Percentiles rank a stretch among this genome's conserved stretches.
Conservation (phyloP, 108 stramenopile species). For the Cylindrotheca closterium region DNA sequence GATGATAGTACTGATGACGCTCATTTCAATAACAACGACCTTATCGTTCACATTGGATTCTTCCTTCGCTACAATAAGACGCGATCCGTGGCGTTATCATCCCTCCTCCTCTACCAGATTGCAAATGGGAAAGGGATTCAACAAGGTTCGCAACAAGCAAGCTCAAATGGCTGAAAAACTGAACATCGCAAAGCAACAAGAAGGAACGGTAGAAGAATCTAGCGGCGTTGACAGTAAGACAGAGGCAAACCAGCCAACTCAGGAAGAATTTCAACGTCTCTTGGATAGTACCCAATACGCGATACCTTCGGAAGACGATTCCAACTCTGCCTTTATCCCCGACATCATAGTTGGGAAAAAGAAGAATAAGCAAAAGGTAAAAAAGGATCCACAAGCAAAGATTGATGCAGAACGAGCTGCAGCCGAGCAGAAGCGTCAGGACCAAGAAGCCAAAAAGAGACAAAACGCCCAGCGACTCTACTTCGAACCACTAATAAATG, state of each 20-base stretch:
- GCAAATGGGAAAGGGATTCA: slow-evolving; percentile 35
- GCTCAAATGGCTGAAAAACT: slow-evolving; percentile 37
- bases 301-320: slow-evolving; percentile 4
- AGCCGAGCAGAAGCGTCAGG: not conserved
- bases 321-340: slow-evolving; percentile 4
- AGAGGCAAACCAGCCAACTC: not conserved
- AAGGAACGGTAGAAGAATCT: slow-evolving; percentile 21
- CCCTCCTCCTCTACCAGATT: too few relatives aligned
- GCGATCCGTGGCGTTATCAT: too few relatives aligned
- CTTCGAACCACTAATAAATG: slow-evolving; percentile 19
- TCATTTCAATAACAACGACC: too few relatives aligned
- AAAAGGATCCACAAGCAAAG: not conserved
- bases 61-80: too few relatives aligned
- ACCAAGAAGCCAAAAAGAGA: not conserved
- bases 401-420: not conserved
- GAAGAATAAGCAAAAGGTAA: not conserved
- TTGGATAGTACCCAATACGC: slow-evolving; percentile 4
- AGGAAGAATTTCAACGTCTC: slow-evolving; percentile 9
- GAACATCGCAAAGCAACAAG: slow-evolving; percentile 33
- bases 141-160: slow-evolving; percentile 39
- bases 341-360: slow-evolving; percentile 3
- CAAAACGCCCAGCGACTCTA: slow-evolving; percentile 5
- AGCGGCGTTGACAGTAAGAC: not conserved
- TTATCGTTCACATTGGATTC: too few relatives aligned
- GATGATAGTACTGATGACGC: too few relatives aligned